Base-by-base conservation (phyloP, 2,329 filamentous ascomycete species). In the Fusarium irregulare region DNA sequence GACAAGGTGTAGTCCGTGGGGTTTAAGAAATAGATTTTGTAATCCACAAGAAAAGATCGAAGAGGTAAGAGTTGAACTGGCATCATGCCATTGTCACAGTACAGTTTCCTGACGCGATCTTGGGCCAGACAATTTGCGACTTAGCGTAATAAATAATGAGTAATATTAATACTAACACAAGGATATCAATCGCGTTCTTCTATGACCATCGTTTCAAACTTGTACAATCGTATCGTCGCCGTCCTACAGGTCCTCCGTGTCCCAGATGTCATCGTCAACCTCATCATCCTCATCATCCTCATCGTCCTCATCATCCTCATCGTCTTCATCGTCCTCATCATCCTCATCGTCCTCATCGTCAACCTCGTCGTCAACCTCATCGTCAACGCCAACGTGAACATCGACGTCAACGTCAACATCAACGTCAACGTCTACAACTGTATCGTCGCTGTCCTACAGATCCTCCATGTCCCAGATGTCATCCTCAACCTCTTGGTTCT, bases 231-330 rank as follows among this genome's bases (percentile, higher is more conserved):
- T n/a, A 37, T 48, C 25, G 18, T 34, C 9, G 48, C 53, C 49
- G 40, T 27, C 12, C 75, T 77, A 84, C 60, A 84, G 73, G 73
- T 85, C 83, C 51, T 77, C 78, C 12, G 75, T 68, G 27, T 71
- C 69, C 50, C 41, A 18, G 28, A 48, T 13, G 67, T 53, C 28
- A 30, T 30, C 54, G 76, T 47, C 42, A 0, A 6, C 1, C 28
- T 30, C 28, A 30, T 30, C 12, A 12, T 30, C 28, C 28, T 28
- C 25, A 21, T n/a, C n/a, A n/a, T n/a, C 20, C 21, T 21, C 21
- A 27, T 27, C 25, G 25, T 27, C 11, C 10, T 12, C 11, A 2
- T 28, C 27, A 4, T 5, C 27, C 27, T 27, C 25, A 27, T 27
- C 3, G 25, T 27, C n/a, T n/a, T n/a, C n/a, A n/a, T n/a, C n/a